A percentile compares a stretch with the other conserved stretches of the same genome.
Evolutionary conservation across 345 rosid species (phyloP).

Genomic region (Salix suchowensis): DNA sequence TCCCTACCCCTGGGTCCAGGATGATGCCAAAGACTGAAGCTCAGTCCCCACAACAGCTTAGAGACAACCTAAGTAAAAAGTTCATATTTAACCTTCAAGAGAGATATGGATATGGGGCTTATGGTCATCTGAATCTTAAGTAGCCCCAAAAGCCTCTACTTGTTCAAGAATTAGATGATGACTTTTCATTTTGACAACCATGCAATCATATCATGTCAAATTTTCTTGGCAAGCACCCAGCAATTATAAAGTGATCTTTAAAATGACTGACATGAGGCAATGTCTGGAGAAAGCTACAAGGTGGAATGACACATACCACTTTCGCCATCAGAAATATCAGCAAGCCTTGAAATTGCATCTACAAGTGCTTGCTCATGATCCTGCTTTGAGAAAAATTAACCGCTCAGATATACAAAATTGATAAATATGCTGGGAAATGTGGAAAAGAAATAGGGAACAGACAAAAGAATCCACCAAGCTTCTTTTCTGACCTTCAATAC

Average conservation of each 20-base stretch:
- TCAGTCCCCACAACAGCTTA: neutral
- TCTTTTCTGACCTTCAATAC: slow-evolving; percentile 53
- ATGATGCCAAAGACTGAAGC: neutral
- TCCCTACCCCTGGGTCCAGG: neutral
- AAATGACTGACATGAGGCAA: neutral
- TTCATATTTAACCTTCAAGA: neutral
- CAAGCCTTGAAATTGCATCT: slow-evolving; percentile 68
- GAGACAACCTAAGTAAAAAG: neutral
- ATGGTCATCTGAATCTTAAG: neutral
- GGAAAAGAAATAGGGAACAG: neutral
- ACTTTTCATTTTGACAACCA: neutral
- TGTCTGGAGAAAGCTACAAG: neutral
- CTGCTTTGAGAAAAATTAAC: slow-evolving; percentile 31
- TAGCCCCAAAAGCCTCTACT: neutral
- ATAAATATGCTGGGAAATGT: neutral
- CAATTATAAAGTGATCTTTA: neutral
- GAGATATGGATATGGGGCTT: neutral
- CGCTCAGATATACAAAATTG: neutral
- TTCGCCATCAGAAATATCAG: slow-evolving; percentile 70
- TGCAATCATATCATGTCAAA: neutral
- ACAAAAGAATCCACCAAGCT: slow-evolving; percentile 6
- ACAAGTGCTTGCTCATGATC: slow-evolving; percentile 77
- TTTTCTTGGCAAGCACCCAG: neutral
- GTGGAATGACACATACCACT: slow-evolving; percentile 36
- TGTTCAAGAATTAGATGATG: neutral